Base-by-base conservation (phyloP, 2,329 filamentous ascomycete species). In the Microdochium paspali region DNA sequence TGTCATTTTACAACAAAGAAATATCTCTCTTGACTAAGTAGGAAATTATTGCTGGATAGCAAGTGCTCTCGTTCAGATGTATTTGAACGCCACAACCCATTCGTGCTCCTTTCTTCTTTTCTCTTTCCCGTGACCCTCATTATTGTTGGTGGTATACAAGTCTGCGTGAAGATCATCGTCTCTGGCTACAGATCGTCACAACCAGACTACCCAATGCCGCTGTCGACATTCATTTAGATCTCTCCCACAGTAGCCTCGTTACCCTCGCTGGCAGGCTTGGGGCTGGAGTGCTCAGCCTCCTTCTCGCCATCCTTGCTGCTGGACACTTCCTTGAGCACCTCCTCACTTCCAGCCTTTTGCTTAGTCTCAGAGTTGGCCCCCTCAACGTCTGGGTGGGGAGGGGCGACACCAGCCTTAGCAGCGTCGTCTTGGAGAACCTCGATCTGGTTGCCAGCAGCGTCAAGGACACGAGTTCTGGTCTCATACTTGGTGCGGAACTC, bases 401-500 rank as follows among this genome's bases (percentile, higher is more conserved):
- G 77, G 9, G 77, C 77, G 26, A 79, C 74, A 45, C 62, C 67
- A 13, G 55, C 68, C 15, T 53, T 64, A 44, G 62, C 56, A 24
- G 63, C 61, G 44, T 67, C 70, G 32, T 66, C 72, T 23, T 65
- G 62, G 13, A 70, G 68, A 28, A 65, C 56, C 10, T 64, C 63
- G n/a, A 95, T 67, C 61, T 94, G 87, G 54, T 90, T 89, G 50
- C 90, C 93, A 40, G 81, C 65, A 46, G 79, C 79, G 65, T 95
- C 89, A 35, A 95, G 74, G 48, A 97, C 68, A 49, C 88, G 84
- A 9, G 90, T 96, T 54, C 87, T 80, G n/a, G 91, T 96, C 73
- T 97, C 91, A 63, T 96, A 96, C 55, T 85, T 85, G 12, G 93
- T 97, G 70, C 94, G 84, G 70, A 98, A 96, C 59, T 89, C 88